Evolutionary conservation across 148 eudicot genomes (phyloP), one percentile per base, ranked within the genome.

Genomic region (Rhododendron kiyosumense): DNA sequence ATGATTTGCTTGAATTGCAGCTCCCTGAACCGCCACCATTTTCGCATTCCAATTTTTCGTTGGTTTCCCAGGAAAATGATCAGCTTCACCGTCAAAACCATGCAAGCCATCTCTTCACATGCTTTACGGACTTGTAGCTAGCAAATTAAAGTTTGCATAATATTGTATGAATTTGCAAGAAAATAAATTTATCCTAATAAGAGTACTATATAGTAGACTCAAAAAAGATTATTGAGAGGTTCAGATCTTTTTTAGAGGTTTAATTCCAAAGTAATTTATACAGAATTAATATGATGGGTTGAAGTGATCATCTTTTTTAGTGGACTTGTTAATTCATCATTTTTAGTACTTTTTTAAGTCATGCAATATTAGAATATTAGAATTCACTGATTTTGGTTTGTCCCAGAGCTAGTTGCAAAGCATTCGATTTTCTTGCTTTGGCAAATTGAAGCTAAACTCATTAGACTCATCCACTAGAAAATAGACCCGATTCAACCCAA

Each of bases 41-140:
- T 84, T 51, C 49, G 3, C 84, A 90, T 77, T 76, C 90, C 24
- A 86, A 85, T 75, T 78, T 88, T 84, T 81, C 85, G 54, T 54
- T 86, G 5, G 57, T 85, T 11, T 81, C 87, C 75, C 89, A 88
- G 81, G 89, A 90, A 51, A 84, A 85, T 77, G 90, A 41, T 6
- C 45, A 91, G 15, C 65, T 84, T 1, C 85, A 91, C 46, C 88
- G 78, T 90, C 87, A 90, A 38, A 85, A 85, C 86, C 91, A 90
- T 69, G 41, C 83, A 7, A 90, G 81, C 75, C 84, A 87, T 81
- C 81, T 91, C 69, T 88, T 94, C 48, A 92, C 83, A 79, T 91
- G 89, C 86, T 91, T 93, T 80, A 91, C 94, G 71, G 91, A 90
- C 71, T 90, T 93, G 80, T 94, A 92, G 45, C 8, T 41, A 5